Evolutionary conservation across 2,329 filamentous ascomycete species (phyloP).

Genomic region (Fusarium chlamydosporum): DNA sequence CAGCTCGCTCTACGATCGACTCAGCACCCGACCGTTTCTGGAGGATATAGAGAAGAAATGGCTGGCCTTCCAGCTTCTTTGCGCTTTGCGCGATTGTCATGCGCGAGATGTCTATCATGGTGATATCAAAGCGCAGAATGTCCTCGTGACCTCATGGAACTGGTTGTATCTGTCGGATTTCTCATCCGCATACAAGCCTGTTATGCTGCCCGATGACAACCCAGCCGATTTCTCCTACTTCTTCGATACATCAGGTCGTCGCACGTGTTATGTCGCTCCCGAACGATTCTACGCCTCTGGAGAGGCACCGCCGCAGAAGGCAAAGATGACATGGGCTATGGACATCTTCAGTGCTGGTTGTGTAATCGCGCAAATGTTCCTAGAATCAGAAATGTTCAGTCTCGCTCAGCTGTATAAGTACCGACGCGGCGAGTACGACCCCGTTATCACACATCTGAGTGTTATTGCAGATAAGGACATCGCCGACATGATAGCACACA

Average conservation of each 20-base stretch:
- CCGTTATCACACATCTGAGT: conserved; percentile 81
- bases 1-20: conserved; percentile 95
- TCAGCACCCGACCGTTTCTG: conserved; percentile 95
- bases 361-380: conserved; percentile 95
- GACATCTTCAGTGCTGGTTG: conserved; percentile 98
- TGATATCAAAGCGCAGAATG: conserved; percentile 98
- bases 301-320: conserved; percentile 71
- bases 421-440: conserved; percentile 91
- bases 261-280: conserved; percentile 95
- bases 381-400: conserved; percentile 97
- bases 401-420: conserved; percentile 97
- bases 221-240: conserved; percentile 98
- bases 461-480: conserved; percentile 91
- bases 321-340: conserved; percentile 89
- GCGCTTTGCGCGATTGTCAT: conserved; percentile 92
- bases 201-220: conserved; percentile 94
- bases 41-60: conserved; percentile 99
- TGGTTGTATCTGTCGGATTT: conserved; percentile 99
- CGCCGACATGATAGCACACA: conserved; percentile 89
- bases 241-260: conserved; percentile 91
- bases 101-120: conserved; percentile 91
- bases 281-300: conserved; percentile 87
- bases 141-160: conserved; percentile 98
- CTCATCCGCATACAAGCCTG: conserved; percentile 94
- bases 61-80: conserved; percentile 95